Evolutionary conservation across 495 filamentous ascomycete genomes (phyloP).

Genomic region (Podospora comata): DNA sequence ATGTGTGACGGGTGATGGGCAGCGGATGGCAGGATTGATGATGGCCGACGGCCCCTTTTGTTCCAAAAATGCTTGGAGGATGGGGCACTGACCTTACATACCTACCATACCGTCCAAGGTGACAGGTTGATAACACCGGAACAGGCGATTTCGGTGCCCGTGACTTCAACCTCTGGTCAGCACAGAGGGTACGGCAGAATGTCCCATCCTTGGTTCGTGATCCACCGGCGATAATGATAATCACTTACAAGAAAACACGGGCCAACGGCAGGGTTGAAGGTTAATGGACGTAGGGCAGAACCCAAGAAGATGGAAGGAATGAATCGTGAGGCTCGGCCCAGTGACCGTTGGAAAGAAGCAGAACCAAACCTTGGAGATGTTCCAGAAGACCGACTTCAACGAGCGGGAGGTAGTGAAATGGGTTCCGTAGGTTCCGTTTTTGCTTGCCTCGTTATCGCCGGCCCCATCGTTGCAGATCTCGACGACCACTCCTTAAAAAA

Average conservation of each 20-base stretch:
- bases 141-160: slow-evolving; percentile 9
- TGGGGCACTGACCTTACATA: slow-evolving; percentile 1
- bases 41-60: slow-evolving; percentile 6
- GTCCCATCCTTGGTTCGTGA: no score
- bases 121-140: neutral
- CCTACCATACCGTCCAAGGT: no score
- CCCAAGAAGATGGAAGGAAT: neutral
- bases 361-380: neutral
- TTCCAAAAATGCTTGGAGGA: slow-evolving; percentile 16
- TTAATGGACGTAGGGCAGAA: neutral
- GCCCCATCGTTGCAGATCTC: neutral
- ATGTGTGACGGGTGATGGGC: neutral
- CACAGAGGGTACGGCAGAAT: neutral
- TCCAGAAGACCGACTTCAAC: neutral
- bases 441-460: neutral
- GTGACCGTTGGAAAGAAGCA: no score
- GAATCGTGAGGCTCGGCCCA: neutral
- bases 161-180: neutral
- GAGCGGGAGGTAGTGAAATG: neutral
- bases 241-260: no score
- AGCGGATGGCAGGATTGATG: neutral
- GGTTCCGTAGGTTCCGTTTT: neutral
- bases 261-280: neutral
- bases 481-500: neutral
- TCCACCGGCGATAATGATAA: no score